A percentile compares a stretch with the other conserved stretches of the same genome.
These are phyloP conservation scores for Fusarium compactum DNA, from an alignment of 2,329 filamentous ascomycete species.

Conservation along the genomic window DNA sequence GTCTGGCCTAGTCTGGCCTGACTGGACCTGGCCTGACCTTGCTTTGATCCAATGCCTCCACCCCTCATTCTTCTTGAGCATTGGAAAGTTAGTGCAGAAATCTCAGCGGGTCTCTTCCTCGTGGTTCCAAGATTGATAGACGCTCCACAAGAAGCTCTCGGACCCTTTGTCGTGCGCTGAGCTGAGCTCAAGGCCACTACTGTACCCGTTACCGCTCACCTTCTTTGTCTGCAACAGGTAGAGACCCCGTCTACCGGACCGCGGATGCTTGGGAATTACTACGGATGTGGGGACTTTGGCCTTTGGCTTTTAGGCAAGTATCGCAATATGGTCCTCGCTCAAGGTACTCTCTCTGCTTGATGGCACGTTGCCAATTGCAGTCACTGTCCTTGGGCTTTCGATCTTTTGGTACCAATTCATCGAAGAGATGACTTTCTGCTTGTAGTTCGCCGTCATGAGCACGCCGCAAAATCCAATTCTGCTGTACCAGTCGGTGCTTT, in stretches of 20 bases:
- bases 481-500: not conserved
- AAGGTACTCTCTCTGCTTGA: slow-evolving; percentile 1
- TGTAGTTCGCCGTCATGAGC: slow-evolving; percentile 4
- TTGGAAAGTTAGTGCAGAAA: slow-evolving; percentile 8
- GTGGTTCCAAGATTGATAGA: slow-evolving; percentile 27
- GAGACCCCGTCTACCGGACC: slow-evolving; percentile 22
- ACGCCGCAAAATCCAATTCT: slow-evolving; percentile 11
- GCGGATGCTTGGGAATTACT: slow-evolving; percentile 11
- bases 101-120: slow-evolving; percentile 26
- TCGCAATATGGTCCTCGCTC: slow-evolving; percentile 23
- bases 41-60: slow-evolving; percentile 8
- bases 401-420: slow-evolving; percentile 1
- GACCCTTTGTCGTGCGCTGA: slow-evolving; percentile 34
- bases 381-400: slow-evolving; percentile 6
- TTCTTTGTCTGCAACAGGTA: slow-evolving; percentile 27
- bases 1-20: slow-evolving; percentile 10
- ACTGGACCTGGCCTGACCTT: slow-evolving; percentile 13
- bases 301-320: slow-evolving; percentile 19
- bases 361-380: slow-evolving; percentile 17
- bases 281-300: slow-evolving; percentile 8
- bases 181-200: slow-evolving; percentile 19
- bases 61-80: slow-evolving; percentile 9
- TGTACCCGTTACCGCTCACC: slow-evolving; percentile 22
- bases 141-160: slow-evolving; percentile 35
- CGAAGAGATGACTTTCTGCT: not conserved